Evolutionary conservation across 2,329 filamentous ascomycete species (phyloP).

Genomic region (Aureobasidium zeae): DNA sequence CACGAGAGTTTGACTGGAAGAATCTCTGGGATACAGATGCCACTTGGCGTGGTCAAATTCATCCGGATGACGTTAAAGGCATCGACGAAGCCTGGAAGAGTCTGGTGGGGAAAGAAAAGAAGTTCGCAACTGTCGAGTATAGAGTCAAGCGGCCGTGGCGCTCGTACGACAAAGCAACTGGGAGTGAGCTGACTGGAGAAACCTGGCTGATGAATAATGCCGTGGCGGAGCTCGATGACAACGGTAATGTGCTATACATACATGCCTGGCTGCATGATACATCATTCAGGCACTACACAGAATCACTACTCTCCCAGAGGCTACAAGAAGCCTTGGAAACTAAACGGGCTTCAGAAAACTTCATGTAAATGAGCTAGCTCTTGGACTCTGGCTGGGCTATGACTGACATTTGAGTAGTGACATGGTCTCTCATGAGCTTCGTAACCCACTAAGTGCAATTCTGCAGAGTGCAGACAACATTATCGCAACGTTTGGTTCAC

Average conservation of each 20-base stretch:
- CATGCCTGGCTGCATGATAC: constrained; percentile 30
- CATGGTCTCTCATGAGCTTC: constrained; percentile 35
- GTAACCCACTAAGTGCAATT: constrained; percentile 37
- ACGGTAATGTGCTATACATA: constrained; percentile 24
- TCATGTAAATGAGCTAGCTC: constrained; percentile 24
- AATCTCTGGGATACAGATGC: constrained; percentile 20
- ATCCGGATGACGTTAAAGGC: constrained; percentile 27
- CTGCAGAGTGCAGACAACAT: constrained; percentile 38
- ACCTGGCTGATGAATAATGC: constrained; percentile 28
- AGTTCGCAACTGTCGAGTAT: constrained; percentile 30
- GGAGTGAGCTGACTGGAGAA: constrained; percentile 23
- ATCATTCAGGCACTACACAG: constrained; percentile 27
- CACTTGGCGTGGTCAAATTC: constrained; percentile 21
- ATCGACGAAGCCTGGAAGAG: constrained; percentile 27
- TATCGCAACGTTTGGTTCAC: constrained; percentile 25
- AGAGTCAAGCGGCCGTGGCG: constrained; percentile 31
- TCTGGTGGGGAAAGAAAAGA: constrained; percentile 24
- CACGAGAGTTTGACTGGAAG: constrained; percentile 19
- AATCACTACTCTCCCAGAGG: constrained; percentile 24
- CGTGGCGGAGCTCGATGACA: constrained; percentile 25
- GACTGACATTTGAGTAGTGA: neutral
- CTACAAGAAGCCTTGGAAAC: constrained; percentile 30
- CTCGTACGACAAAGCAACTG: constrained; percentile 22
- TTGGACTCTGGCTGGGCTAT: constrained; percentile 17
- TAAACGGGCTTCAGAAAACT: constrained; percentile 30